Evolutionary conservation across 164 flowering plant genomes (phyloP), one percentile per base, ranked within the genome.

Genomic region (Sextonia rubra): DNA sequence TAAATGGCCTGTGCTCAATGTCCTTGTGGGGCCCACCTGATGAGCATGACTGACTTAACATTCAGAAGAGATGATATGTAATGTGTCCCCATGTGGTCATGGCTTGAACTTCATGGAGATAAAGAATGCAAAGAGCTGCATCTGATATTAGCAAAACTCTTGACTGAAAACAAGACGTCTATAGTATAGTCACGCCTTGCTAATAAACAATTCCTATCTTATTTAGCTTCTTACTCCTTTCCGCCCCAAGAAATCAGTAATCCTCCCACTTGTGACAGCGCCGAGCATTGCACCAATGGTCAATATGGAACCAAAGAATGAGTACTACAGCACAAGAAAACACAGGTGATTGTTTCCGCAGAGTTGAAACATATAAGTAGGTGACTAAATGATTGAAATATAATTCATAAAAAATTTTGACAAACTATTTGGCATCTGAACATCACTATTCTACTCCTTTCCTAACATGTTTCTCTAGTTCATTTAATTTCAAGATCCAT

Each of bases 261-360:
- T 69, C 4, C 29, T 66, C 23, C 84, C 82, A 70, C 84, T 81
- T 24, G 76, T 79, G 2, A 69, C 65, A 18, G 78, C 81, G 6
- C 84, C 84, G 29, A 81, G 44, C 82, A 81, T 77, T 3, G 80
- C 84, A 1, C 84, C 84, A 74, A 81, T 37, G 1, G 74, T 74
- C 66, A 77, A 25, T 74, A 79, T 77, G 30, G 84, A 78, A 27
- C 80, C 82, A n/a, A 81, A 79, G 15, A 81, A 63, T 1, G 82
- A 79, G 37, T 73, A 78, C 84, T 81, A 76, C 75, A 70, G 78
- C 75, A 70, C 58, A 52, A 11, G 14, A 12, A 20, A 52, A 52
- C 17, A 52, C 20, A 18, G 58, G 58, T 7, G 44, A 7, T 37
- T 37, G 8, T 37, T 37, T 37, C 44, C 17, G 14, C 12, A 52